phyloP scores from a whole-genome alignment of 73 alveolate genomes.

The Paramecium tetraurelia region DNA sequence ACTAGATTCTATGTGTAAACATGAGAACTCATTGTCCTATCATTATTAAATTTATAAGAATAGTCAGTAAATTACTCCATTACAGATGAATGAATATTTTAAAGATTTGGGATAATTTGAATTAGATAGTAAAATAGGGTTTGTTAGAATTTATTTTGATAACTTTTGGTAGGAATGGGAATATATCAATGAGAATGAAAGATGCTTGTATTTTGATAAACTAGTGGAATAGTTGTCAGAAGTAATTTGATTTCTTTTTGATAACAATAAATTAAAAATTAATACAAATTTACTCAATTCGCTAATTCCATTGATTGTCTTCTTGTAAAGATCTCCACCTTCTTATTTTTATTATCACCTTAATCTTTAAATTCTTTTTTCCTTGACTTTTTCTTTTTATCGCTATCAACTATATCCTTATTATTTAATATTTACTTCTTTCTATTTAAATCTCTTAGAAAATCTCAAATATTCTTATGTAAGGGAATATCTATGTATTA shows the following conservation, averaged over 20 bases:
- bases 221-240: neutral
- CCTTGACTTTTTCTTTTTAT: neutral
- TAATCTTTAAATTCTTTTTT: neutral
- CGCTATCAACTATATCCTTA: neutral
- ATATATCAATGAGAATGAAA: neutral
- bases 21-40: neutral
- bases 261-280: neutral
- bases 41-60: neutral
- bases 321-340: neutral
- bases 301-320: neutral
- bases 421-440: neutral
- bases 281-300: neutral
- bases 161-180: neutral
- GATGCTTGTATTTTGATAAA: neutral
- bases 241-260: neutral
- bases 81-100: neutral
- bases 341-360: neutral
- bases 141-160: slow-evolving; percentile 25
- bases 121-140: slow-evolving; percentile 32
- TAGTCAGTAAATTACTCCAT: slow-evolving; percentile 8
- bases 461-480: neutral
- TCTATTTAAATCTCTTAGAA: neutral
- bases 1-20: neutral
- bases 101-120: slow-evolving; percentile 26
- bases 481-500: neutral